Conservation (phyloP, 176 grass and related monocot genomes). For the Oryza longistaminata region DNA sequence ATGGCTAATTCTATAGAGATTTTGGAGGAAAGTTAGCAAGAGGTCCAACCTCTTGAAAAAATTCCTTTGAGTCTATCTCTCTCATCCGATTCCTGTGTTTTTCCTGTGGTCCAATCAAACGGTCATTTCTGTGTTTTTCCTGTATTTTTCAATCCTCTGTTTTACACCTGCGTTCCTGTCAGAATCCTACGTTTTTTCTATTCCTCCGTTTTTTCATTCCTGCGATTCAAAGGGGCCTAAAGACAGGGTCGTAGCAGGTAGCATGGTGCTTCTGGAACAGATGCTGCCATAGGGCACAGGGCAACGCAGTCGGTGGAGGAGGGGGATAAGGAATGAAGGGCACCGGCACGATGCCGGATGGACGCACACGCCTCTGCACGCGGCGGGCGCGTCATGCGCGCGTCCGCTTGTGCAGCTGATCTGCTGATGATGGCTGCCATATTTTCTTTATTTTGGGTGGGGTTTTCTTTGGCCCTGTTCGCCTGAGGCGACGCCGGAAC, state of each 20-base stretch:
- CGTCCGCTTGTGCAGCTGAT: neutral
- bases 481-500: constrained; percentile 47
- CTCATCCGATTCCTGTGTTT: no score
- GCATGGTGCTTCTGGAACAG: neutral
- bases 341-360: neutral
- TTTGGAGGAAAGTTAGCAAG: no score
- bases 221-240: no score
- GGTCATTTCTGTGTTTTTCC: no score
- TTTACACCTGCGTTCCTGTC: no score
- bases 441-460: neutral
- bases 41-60: no score
- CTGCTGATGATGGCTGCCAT: neutral
- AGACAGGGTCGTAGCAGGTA: neutral
- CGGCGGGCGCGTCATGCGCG: neutral
- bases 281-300: constrained; percentile 16
- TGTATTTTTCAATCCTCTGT: no score
- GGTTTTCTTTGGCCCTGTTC: neutral
- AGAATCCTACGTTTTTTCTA: no score
- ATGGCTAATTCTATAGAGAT: no score
- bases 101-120: no score
- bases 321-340: constrained; percentile 28
- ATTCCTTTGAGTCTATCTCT: no score
- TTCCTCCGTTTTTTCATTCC: no score
- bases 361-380: neutral
- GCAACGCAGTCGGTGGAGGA: constrained; percentile 9